Base-by-base conservation (phyloP, 768 basidiomycete genomes). In the Tricholoma bakamatsutake region DNA sequence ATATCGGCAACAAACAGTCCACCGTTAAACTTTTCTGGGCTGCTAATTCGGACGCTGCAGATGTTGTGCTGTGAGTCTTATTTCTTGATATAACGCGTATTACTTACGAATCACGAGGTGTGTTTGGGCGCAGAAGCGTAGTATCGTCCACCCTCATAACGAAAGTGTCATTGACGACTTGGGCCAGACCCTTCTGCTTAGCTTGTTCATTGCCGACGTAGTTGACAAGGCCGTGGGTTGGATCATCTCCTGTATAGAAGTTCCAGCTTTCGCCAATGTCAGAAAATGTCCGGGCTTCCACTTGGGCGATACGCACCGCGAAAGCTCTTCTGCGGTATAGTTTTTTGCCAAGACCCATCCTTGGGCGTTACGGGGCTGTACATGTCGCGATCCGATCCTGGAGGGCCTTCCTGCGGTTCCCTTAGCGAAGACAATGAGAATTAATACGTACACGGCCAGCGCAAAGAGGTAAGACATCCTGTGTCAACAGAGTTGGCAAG, bases 1-100 rank as follows among this genome's bases (percentile, higher is more conserved):
- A 88, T 79, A 61, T 90, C 88, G 11, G 87, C 76, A 58, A 91
- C 83, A 72, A 91, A 88, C n/a, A 91, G 71, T 3, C 88, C 88
- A 18, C 73, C 66, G 45, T 69, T 78, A 66, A 83, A 90, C n/a
- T 66, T 71, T 61, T 86, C 82, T 62, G 80, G 78, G 35, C 83
- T 76, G 56, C 72, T 77, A 56, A 91, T 87, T 47, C 88, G 84
- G 40, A 91, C 80, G 31, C 87, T 88, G 60, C 17, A 24, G 43
- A 6, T 31, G 50, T 27, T 37, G 52, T 52, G 48, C 13, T 8
- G 34, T 48, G 21, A 2, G 27, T n/a, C 42, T 47, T 59, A 48
- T 55, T 48, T 45, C 39, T 47, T 39, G 27, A 15, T 56, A 53
- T 34, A 56, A 50, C 50, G 42, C 12, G 10, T 8, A 35, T 50